A percentile compares a stretch with the other conserved stretches of the same genome.
Evolutionary conservation across 2,329 filamentous ascomycete genomes (phyloP).

Genomic region (Pezicula carpinea): DNA sequence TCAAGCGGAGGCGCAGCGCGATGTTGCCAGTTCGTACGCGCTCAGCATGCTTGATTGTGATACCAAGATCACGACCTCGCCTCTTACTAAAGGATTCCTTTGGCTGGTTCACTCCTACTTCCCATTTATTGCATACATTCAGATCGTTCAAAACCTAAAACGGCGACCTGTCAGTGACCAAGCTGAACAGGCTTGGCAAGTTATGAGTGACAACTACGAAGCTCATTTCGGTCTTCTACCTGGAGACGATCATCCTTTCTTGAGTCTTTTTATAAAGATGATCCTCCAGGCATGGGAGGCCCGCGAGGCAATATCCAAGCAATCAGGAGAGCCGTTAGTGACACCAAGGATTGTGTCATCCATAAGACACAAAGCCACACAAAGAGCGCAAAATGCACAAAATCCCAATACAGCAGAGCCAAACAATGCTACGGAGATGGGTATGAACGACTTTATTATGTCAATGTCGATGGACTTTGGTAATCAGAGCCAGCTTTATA

Average conservation of each 20-base stretch:
- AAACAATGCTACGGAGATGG: background rate
- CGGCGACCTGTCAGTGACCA: conserved; percentile 18
- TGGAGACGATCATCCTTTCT: conserved; percentile 10
- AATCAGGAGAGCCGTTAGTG: conserved; percentile 12
- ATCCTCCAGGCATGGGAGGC: conserved; percentile 23
- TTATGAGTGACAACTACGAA: conserved; percentile 22
- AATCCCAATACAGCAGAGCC: background rate
- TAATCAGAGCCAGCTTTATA: conserved; percentile 1
- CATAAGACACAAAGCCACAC: conserved; percentile 13
- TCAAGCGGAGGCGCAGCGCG: conserved; percentile 23
- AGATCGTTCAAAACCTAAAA: conserved; percentile 28
- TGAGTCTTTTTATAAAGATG: conserved; percentile 17
- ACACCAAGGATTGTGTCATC: conserved; percentile 19
- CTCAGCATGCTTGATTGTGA: conserved; percentile 29
- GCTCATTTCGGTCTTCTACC: conserved; percentile 14
- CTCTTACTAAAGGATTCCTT: conserved; percentile 23
- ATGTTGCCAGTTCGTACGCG: conserved; percentile 28
- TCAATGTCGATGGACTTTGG: conserved; percentile 10
- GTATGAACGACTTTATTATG: conserved; percentile 6
- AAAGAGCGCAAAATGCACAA: conserved; percentile 4
- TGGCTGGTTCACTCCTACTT: conserved; percentile 30
- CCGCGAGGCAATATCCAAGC: conserved; percentile 12
- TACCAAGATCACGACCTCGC: conserved; percentile 25
- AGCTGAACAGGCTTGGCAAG: conserved; percentile 25
- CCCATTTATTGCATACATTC: conserved; percentile 29